Evolutionary conservation across 345 rosid species (phyloP).

Genomic region (Eucalyptus brandiana): DNA sequence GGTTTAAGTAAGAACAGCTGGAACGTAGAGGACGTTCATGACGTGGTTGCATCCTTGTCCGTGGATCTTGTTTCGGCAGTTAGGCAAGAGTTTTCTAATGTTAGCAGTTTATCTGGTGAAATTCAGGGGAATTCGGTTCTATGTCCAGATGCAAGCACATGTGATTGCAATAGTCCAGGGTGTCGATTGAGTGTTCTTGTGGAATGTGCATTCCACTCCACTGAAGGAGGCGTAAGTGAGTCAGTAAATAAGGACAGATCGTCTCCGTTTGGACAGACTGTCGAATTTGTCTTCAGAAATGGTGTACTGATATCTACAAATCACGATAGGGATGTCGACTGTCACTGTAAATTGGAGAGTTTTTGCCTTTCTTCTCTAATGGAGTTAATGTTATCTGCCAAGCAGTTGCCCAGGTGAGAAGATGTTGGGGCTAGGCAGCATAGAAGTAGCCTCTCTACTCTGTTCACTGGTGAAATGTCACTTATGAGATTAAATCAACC

Average conservation of each 20-base stretch:
- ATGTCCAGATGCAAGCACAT: conserved; percentile 6
- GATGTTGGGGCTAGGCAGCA: background rate
- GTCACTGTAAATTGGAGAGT: conserved; percentile 65
- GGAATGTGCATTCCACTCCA: conserved; percentile 54
- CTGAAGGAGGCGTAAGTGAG: conserved; percentile 1
- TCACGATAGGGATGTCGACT: conserved; percentile 9
- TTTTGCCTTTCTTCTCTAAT: conserved; percentile 71
- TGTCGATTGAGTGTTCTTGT: conserved; percentile 4
- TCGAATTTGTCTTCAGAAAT: conserved; percentile 47
- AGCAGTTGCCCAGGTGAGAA: conserved; percentile 34
- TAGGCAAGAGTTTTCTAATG: conserved; percentile 27
- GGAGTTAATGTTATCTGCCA: conserved; percentile 38
- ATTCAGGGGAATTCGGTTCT: conserved; percentile 3
- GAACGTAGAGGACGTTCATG: conserved; percentile 57
- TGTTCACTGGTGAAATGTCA: background rate
- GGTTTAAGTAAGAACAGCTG: conserved; percentile 17
- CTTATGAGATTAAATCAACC: background rate
- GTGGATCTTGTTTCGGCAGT: conserved; percentile 50
- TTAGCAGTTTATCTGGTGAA: conserved; percentile 7
- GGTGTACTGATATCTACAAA: conserved; percentile 49
- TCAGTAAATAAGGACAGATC: conserved; percentile 2
- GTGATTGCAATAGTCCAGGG: conserved; percentile 31
- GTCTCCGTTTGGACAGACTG: conserved; percentile 16
- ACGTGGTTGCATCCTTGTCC: conserved; percentile 58
- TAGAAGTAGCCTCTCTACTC: background rate